Conservation (phyloP, 176 grass and related monocot genomes). For the Puya raimondii region DNA sequence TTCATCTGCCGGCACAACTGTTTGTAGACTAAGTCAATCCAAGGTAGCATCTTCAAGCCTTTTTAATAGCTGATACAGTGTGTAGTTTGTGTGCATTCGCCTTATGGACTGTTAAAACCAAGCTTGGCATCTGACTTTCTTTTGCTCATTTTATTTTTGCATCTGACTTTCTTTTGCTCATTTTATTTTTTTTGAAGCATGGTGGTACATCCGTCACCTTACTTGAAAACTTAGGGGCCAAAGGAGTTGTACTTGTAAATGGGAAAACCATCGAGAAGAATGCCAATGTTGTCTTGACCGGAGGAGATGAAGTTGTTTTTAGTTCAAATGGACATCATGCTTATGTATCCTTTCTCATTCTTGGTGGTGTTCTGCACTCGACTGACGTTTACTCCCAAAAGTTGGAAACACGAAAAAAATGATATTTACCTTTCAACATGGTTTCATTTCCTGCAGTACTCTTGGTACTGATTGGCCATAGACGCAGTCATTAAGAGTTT, state of each 20-base stretch:
- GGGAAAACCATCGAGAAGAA: constrained; percentile 77
- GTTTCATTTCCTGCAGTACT: constrained; percentile 3
- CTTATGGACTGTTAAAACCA: constrained; percentile 13
- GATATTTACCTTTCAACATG: constrained; percentile 9
- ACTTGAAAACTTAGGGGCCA: constrained; percentile 64
- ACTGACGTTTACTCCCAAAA: too few species aligned
- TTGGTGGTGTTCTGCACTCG: neutral
- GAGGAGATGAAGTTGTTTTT: constrained; percentile 92
- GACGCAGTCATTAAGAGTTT: too few species aligned
- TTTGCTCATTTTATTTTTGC: constrained; percentile 13
- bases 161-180: constrained; percentile 21
- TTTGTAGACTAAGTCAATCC: constrained; percentile 73
- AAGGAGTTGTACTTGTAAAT: constrained; percentile 72
- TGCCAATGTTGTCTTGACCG: constrained; percentile 50
- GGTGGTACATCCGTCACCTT: constrained; percentile 26
- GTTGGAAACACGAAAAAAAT: too few species aligned
- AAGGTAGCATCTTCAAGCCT: constrained; percentile 41
- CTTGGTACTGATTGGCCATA: neutral
- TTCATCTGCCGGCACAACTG: constrained; percentile 38
- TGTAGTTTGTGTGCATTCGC: constrained; percentile 14
- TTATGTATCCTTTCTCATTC: constrained; percentile 70
- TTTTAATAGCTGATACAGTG: constrained; percentile 2
- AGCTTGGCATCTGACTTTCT: constrained; percentile 22
- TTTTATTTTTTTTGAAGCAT: constrained; percentile 18
- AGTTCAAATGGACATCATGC: constrained; percentile 54